Base-by-base conservation (phyloP, 1,284 basidiomycete species). In the Pseudozyma sp. region DNA sequence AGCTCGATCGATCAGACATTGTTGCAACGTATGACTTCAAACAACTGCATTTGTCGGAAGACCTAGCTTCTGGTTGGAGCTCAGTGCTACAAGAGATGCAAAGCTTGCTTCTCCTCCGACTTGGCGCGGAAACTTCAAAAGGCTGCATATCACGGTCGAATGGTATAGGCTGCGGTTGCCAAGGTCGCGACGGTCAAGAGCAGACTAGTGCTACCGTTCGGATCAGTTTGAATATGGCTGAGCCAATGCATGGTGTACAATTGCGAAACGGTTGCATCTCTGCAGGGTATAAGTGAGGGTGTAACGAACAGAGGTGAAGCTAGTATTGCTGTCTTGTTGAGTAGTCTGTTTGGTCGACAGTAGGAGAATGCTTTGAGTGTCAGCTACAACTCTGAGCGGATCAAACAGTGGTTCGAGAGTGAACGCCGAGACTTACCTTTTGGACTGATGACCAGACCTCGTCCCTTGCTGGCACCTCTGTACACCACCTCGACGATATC, bases 401-500 rank as follows among this genome's bases (percentile, higher is more conserved):
- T n/a, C 12, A 31, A 1, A 34, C 1, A 16, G n/a, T 21, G 7
- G 1, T 16, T 25, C 11, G 36, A 16, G 3, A 6, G 4, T 38
- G 45, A 9, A 47, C 6, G 12, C 25, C 5, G 45, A 3, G n/a
- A 69, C 70, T 65, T 56, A 93, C 94, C 95, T 89, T 95, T 95
- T 0, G 96, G 96, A 0, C 95, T 95, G 35, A 99, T 94, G 54
- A 99, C 96, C 25, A 99, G 88, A 94, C 96, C 96, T 66, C 96
- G 92, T 12, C 97, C 96, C 84, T 98, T 99, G 1, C 94, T 95
- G 1, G 96, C 96, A 31, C 96, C 96, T 71, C 97, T 91, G 86
- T 98, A 99, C 8, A 99, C 95, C 11, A 96, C 97, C 87, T 99
- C 96, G 80, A 99, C 92, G 77, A 99, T 96, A 85, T 99, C 97